A percentile compares a stretch with the other conserved stretches of the same genome.
phyloP scores from a whole-genome alignment of 768 basidiomycete genomes.

The Zangia roseola region DNA sequence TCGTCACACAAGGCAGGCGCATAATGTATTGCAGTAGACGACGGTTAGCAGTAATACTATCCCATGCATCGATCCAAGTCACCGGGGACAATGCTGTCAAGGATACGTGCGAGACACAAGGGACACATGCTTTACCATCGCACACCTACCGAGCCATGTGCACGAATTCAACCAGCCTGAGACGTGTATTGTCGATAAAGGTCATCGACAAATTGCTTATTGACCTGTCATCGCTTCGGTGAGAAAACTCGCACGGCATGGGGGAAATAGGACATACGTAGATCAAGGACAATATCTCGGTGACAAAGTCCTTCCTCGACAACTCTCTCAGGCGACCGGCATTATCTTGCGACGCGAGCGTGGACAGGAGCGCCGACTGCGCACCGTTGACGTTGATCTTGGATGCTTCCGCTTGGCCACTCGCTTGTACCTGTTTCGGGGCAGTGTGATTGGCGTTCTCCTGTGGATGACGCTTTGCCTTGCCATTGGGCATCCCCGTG shows the following conservation, averaged over 20 bases:
- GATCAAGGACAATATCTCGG: slow-evolving; percentile 58
- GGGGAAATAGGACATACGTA: slow-evolving; percentile 43
- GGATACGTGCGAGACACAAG: background rate
- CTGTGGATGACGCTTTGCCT: slow-evolving; percentile 14
- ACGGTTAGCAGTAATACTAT: slow-evolving; percentile 10
- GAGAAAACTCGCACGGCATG: background rate
- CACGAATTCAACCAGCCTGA: slow-evolving; percentile 8
- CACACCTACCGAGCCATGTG: background rate
- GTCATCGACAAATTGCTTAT: slow-evolving; percentile 62
- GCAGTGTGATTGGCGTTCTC: slow-evolving; percentile 1
- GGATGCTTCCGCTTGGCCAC: background rate
- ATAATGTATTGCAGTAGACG: slow-evolving; percentile 14
- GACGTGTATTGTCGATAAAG: slow-evolving; percentile 54
- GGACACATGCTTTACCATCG: background rate
- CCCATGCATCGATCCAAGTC: background rate
- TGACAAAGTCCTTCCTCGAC: slow-evolving; percentile 57
- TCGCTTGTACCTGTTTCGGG: slow-evolving; percentile 4
- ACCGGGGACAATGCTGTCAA: slow-evolving; percentile 1
- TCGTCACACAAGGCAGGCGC: too few species aligned
- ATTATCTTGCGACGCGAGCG: slow-evolving; percentile 21
- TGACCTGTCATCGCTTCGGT: slow-evolving; percentile 42
- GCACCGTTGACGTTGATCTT: slow-evolving; percentile 21
- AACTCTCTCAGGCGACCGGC: slow-evolving; percentile 22
- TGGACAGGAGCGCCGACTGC: slow-evolving; percentile 24
- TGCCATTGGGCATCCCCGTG: slow-evolving; percentile 24